These are phyloP conservation scores for Fusarium armeniacum DNA, from an alignment of 2,329 filamentous ascomycete species.

Conservation along the genomic window DNA sequence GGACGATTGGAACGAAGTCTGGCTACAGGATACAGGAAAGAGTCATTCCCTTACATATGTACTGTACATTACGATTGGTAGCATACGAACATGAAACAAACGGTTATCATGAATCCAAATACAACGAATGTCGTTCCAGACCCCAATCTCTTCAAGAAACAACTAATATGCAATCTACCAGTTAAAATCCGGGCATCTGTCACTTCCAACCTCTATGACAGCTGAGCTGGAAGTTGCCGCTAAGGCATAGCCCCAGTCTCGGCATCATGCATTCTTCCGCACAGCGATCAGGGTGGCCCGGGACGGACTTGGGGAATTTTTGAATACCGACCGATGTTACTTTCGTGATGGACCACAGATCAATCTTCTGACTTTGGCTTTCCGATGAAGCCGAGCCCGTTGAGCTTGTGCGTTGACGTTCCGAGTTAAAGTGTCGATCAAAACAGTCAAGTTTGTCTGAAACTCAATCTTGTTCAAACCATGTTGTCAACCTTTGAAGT, in stretches of 20 bases:
- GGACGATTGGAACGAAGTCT: slow-evolving; percentile 25
- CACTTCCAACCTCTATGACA: slow-evolving; percentile 1
- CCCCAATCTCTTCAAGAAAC: not conserved
- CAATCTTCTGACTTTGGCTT: slow-evolving; percentile 6
- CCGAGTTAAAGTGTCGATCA: not conserved
- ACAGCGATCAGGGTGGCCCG: not conserved
- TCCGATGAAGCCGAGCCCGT: slow-evolving; percentile 27
- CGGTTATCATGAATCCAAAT: not conserved
- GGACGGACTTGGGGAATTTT: not conserved
- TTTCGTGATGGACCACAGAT: not conserved
- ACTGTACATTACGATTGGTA: slow-evolving; percentile 23
- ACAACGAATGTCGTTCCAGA: not conserved
- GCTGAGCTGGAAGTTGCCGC: no score
- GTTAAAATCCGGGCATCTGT: slow-evolving; percentile 12
- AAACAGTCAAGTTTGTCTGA: not conserved
- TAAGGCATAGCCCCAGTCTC: slow-evolving; percentile 14
- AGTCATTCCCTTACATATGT: slow-evolving; percentile 4
- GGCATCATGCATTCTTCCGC: slow-evolving; percentile 4
- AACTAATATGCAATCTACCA: not conserved
- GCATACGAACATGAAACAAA: slow-evolving; percentile 21
- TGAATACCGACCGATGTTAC: slow-evolving; percentile 1
- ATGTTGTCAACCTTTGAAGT: not conserved
- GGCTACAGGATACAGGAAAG: not conserved
- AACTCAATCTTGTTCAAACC: not conserved
- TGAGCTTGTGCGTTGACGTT: not conserved